Percentiles rank a stretch among this genome's conserved stretches.
Evolutionary conservation across 2,329 filamentous ascomycete species (phyloP).

Genomic region (Ophiocordyceps camponoti-saundersi): DNA sequence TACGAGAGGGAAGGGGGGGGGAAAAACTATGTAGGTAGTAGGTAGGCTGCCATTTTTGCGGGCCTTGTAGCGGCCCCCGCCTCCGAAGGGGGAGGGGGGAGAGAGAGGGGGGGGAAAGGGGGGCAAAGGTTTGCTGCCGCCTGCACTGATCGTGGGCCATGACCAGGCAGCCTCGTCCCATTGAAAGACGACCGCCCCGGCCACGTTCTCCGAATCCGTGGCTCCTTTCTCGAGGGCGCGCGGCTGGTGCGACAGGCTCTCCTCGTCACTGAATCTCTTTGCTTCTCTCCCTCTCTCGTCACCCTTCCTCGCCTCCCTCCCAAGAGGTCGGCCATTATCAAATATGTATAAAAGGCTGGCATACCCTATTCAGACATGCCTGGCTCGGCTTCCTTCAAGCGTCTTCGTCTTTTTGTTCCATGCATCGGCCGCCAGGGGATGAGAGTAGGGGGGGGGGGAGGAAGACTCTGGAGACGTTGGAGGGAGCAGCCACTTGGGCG

Average conservation of each 20-base stretch:
- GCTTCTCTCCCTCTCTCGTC: not conserved
- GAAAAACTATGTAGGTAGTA: too few relatives aligned
- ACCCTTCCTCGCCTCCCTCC: not conserved
- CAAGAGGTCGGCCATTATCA: not conserved
- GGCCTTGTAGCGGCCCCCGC: not conserved
- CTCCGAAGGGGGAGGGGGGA: too few relatives aligned
- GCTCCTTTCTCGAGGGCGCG: not conserved
- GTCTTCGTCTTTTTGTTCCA: not conserved
- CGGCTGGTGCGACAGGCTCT: not conserved
- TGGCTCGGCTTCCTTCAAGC: slow-evolving; percentile 1
- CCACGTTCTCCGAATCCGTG: too few relatives aligned
- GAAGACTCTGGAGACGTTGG: not conserved
- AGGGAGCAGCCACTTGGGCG: not conserved
- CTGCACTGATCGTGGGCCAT: not conserved
- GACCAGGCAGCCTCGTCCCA: not conserved
- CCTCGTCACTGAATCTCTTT: too few relatives aligned
- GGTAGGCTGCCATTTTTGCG: not conserved
- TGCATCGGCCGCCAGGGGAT: not conserved
- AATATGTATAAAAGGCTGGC: not conserved
- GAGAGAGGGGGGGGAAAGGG: not conserved
- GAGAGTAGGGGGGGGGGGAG: not conserved
- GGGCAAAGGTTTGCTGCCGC: not conserved
- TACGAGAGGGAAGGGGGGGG: not conserved
- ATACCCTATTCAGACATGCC: slow-evolving; percentile 1
- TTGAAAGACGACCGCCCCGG: not conserved